Conservation (phyloP, 192 early-diverging fungal genomes). For the Haplosporangium gracile region DNA sequence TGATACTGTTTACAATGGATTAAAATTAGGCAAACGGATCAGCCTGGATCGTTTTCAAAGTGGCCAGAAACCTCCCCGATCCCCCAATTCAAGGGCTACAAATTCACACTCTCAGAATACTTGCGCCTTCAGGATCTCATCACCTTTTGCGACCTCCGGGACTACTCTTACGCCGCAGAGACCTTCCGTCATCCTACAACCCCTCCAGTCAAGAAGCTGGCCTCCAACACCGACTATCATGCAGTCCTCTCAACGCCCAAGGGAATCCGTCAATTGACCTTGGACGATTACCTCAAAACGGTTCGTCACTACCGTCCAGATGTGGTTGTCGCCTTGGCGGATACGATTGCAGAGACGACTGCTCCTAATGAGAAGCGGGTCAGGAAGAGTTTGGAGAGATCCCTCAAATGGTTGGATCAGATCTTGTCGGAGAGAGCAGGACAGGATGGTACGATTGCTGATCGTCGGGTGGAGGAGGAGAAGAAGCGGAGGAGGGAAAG, state of each 20-base stretch:
- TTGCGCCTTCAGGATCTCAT: constrained; percentile 58
- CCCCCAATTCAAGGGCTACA: not conserved
- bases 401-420: constrained; percentile 65
- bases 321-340: constrained; percentile 57
- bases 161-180: constrained; percentile 40
- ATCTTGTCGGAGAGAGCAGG: constrained; percentile 32
- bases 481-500: constrained; percentile 27
- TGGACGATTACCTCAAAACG: constrained; percentile 55
- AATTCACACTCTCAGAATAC: constrained; percentile 54
- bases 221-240: constrained; percentile 64
- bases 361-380: constrained; percentile 58
- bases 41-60: constrained; percentile 33
- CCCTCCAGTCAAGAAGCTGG: not conserved
- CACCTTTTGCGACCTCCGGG: constrained; percentile 64
- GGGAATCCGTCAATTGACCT: constrained; percentile 65
- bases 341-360: constrained; percentile 54
- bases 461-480: constrained; percentile 26
- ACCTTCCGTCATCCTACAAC: not conserved
- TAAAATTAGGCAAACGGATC: constrained; percentile 29
- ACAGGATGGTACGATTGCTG: constrained; percentile 21
- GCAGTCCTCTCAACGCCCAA: constrained; percentile 62
- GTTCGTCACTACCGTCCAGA: constrained; percentile 64
- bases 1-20: not conserved
- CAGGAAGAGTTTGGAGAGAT: constrained; percentile 62
- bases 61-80: constrained; percentile 18